These are phyloP conservation scores for Backusella parvicylindrica DNA, from an alignment of 192 early-diverging fungal species.

Conservation along the genomic window DNA sequence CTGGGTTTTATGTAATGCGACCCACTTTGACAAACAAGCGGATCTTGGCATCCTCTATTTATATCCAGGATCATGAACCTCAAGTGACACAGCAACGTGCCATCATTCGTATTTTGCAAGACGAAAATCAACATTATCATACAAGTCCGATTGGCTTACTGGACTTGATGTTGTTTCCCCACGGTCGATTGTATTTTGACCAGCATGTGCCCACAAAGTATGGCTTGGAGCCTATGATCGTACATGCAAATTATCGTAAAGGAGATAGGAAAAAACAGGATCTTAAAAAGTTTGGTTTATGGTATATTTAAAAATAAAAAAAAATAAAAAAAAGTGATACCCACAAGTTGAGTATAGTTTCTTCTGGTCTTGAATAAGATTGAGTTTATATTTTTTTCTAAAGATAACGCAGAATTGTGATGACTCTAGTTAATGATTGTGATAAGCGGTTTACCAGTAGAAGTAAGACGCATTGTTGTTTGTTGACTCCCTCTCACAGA, in stretches of 20 bases:
- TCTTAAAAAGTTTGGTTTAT: slow-evolving; percentile 31
- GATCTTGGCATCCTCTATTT: slow-evolving; percentile 30
- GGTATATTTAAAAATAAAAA: slow-evolving; percentile 24
- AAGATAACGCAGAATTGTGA: not conserved
- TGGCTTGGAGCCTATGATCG: slow-evolving; percentile 30
- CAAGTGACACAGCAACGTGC: slow-evolving; percentile 36
- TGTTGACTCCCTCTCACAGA: slow-evolving; percentile 12
- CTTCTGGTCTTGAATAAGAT: not conserved
- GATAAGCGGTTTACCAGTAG: not conserved
- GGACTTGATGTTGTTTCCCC: slow-evolving; percentile 32
- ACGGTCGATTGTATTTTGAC: slow-evolving; percentile 38
- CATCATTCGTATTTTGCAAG: slow-evolving; percentile 29
- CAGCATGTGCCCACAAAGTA: slow-evolving; percentile 16
- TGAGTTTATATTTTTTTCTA: not conserved
- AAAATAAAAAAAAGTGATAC: not conserved
- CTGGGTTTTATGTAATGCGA: slow-evolving; percentile 37
- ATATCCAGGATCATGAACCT: slow-evolving; percentile 22
- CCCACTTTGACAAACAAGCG: slow-evolving; percentile 29
- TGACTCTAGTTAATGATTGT: slow-evolving; percentile 9
- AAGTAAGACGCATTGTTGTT: not conserved
- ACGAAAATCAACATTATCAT: slow-evolving; percentile 20
- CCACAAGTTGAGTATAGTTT: not conserved
- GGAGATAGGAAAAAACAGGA: slow-evolving; percentile 26
- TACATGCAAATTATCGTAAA: slow-evolving; percentile 36
- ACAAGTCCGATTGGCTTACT: slow-evolving; percentile 18